Conservation (phyloP, 2,329 filamentous ascomycete species). For the Tolypocladium inflatum region DNA sequence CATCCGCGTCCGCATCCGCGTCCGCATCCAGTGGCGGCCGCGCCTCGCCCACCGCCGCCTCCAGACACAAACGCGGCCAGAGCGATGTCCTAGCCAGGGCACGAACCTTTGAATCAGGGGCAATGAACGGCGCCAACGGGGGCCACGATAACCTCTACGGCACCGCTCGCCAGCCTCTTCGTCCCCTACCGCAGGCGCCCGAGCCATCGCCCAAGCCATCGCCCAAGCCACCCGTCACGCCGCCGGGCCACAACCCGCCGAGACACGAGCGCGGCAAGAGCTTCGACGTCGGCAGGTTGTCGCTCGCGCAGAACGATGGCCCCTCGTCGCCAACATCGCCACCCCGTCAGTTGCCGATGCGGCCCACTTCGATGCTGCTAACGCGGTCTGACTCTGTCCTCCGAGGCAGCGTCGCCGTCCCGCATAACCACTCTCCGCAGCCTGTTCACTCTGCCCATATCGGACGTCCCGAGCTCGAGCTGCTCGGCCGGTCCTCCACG, state of each 20-base stretch:
- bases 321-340: slow-evolving; percentile 31
- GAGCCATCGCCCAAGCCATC: slow-evolving; percentile 32
- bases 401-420: slow-evolving; percentile 20
- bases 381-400: slow-evolving; percentile 46
- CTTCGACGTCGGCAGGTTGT: slow-evolving; percentile 49
- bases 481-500: slow-evolving; percentile 79
- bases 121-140: slow-evolving; percentile 31
- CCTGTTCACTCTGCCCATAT: slow-evolving; percentile 33
- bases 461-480: slow-evolving; percentile 64
- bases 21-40: slow-evolving; percentile 58
- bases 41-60: slow-evolving; percentile 30
- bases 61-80: slow-evolving; percentile 58
- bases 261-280: slow-evolving; percentile 53
- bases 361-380: slow-evolving; percentile 54
- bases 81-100: slow-evolving; percentile 58
- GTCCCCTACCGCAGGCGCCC: slow-evolving; percentile 62
- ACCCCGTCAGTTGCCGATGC: slow-evolving; percentile 30
- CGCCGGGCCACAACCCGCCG: slow-evolving; percentile 9
- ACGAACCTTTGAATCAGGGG: slow-evolving; percentile 33
- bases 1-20: slow-evolving; percentile 31
- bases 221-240: slow-evolving; percentile 26
- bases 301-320: slow-evolving; percentile 35
- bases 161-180: slow-evolving; percentile 65
- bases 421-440: slow-evolving; percentile 19
- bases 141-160: slow-evolving; percentile 58